Evolutionary conservation across 2,329 filamentous ascomycete genomes (phyloP), one percentile per base, ranked within the genome.

Genomic region (Ophiostoma ulmi): DNA sequence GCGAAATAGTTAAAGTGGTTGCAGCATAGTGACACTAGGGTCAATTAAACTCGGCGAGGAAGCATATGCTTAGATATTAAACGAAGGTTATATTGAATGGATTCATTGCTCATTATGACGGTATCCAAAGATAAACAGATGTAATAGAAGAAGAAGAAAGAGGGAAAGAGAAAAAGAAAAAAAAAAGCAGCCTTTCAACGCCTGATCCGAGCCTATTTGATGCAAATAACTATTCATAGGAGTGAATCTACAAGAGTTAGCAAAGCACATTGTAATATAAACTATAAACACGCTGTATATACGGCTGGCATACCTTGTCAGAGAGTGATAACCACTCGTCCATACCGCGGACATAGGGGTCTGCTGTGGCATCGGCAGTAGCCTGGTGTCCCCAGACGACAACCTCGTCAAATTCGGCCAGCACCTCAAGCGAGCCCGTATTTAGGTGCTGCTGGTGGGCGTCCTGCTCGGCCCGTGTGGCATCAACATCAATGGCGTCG

Each of bases 361-460:
- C 92, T 6, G 81, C 80, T 38, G 83, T 83, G 0, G 83, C 83
- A 72, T 90, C 88, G 6, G 88, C 88, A 68, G 87, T 75, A 0
- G 81, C 79, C 74, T 95, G 93, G 78, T 97, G 93, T 0, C 87
- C 89, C 94, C 94, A 98, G n/a, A 97, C 84, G 3, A 92, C 80
- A 68, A 97, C 78, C 70, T 91, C 84, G 7, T 93, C 87, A 77
- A 97, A 97, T 20, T 83, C 83, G 1, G 88, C 88, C 26, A 88
- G 83, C 63, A 87, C 82, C 68, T 91, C 85, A 74, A 94, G 80
- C 26, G 83, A 83, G 11, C 87, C 85, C 1, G 86, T 83, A 35
- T 86, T 82, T 14, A 81, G 78, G 8, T 77, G 75, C 71, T 71
- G 72, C 6, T 70, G 66, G 39, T 72, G 69, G 1, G 72, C 73